Percentiles rank a stretch among this genome's conserved stretches.
Conservation (phyloP, 164 flowering plant species). For the Annona squamosa region DNA sequence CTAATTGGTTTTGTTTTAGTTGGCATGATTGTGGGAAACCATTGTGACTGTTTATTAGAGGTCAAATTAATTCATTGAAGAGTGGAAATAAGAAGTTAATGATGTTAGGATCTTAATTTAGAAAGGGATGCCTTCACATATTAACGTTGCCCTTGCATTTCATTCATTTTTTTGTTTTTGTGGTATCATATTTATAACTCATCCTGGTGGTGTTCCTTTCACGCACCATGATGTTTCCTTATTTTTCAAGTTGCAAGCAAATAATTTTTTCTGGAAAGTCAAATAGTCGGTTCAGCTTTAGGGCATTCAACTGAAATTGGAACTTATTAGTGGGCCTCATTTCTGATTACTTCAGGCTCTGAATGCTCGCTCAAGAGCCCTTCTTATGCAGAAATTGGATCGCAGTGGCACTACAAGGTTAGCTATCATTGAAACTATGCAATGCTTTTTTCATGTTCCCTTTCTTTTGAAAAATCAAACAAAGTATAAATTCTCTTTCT, state of each 20-base stretch:
- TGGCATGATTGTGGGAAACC: neutral
- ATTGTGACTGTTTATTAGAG: neutral
- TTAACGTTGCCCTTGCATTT: neutral
- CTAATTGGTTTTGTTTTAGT: too few relatives aligned
- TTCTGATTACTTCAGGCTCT: constrained; percentile 41
- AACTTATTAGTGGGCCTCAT: neutral
- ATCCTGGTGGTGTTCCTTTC: neutral
- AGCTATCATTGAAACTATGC: constrained; percentile 6
- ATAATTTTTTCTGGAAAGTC: too few relatives aligned
- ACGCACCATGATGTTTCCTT: neutral
- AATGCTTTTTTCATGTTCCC: neutral
- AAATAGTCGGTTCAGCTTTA: neutral
- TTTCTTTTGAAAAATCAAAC: neutral
- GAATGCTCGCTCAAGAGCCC: constrained; percentile 82
- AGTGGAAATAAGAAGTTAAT: neutral
- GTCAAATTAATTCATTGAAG: neutral
- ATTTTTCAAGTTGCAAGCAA: neutral
- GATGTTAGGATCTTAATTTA: neutral
- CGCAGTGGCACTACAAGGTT: constrained; percentile 71
- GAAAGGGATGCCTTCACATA: neutral
- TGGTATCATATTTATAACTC: neutral
- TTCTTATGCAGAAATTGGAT: constrained; percentile 87
- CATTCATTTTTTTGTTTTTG: neutral
- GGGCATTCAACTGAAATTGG: neutral
- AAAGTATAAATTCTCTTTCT: neutral